Evolutionary conservation across 1,284 basidiomycete genomes (phyloP), one percentile per base, ranked within the genome.

Genomic region (Wolfiporia cocos): DNA sequence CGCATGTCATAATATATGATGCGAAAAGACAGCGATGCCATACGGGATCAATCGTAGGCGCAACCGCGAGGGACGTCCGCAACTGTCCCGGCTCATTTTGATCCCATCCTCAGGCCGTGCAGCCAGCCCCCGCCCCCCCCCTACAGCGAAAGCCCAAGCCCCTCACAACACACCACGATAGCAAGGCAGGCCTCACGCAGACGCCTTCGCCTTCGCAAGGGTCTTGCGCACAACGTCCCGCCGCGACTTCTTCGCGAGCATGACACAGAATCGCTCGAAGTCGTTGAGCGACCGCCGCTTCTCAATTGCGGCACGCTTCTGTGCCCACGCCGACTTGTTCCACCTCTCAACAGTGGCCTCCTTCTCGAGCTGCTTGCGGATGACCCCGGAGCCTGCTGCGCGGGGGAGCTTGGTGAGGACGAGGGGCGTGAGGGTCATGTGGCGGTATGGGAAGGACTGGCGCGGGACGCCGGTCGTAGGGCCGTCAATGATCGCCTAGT

Each of bases 401-500:
- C 94, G 92, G 61, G 94, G 92, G 43, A 99, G 83, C 52, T 80
- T 82, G 54, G 83, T 78, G 57, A 98, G 74, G 58, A 79, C 74
- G 68, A 94, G 74, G 49, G 90, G 87, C 32, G 94, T 98, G 62
- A 99, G 86, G 64, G 85, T 81, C 58, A 98, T 77, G 72, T 96
- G 82, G 66, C 89, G 88, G 85, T 89, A 97, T 54, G 89, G 79
- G 76, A 85, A 89, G 26, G 86, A 64, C 71, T 98, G 95, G 59
- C 95, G 92, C 56, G 92, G 81, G 41, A 99, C 95, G 52, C 78
- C 82, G 48, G 92, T 91, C 41, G 80, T 76, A 51, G 95, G 94
- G 46, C 93, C 93, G 69, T 98, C 95, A 60, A 98, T 85, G 65
- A 99, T 81, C 38, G 94, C 95, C 93, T 96, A 58, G 35, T 6